Conservation (phyloP, 2,329 filamentous ascomycete species). For the Onygenales sp. region DNA sequence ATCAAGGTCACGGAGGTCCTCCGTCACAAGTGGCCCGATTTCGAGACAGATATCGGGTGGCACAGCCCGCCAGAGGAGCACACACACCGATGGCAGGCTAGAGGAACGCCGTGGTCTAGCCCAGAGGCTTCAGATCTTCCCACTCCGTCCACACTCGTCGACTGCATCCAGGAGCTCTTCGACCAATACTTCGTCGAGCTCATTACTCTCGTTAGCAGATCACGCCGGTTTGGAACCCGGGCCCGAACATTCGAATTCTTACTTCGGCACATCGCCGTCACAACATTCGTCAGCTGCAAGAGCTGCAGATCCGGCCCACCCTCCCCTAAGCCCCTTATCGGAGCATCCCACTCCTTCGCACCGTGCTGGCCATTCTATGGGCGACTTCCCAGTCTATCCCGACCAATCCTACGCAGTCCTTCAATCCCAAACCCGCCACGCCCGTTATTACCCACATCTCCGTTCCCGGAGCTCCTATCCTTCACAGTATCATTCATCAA, state of each 20-base stretch:
- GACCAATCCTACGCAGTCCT: constrained; percentile 40
- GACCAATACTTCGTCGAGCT: constrained; percentile 33
- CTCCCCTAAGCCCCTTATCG: constrained; percentile 11
- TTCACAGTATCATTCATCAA: constrained; percentile 22
- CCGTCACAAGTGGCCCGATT: constrained; percentile 4
- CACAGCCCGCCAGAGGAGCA: constrained; percentile 7
- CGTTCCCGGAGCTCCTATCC: constrained; percentile 37
- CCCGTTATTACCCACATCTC: constrained; percentile 27
- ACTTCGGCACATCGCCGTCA: constrained; percentile 5
- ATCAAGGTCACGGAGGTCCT: constrained; percentile 5
- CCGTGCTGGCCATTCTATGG: constrained; percentile 12
- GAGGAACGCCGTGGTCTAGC: constrained; percentile 11
- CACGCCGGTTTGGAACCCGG: constrained; percentile 11
- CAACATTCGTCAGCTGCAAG: constrained; percentile 3
- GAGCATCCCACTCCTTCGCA: constrained; percentile 9
- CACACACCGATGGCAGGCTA: constrained; percentile 8
- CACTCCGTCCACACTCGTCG: constrained; percentile 21
- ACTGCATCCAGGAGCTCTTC: constrained; percentile 26
- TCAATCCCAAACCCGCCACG: constrained; percentile 34
- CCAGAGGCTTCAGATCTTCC: constrained; percentile 11
- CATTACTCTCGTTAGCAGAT: constrained; percentile 20
- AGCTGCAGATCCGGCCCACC: constrained; percentile 7
- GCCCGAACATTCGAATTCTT: constrained; percentile 15
- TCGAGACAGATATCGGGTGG: constrained; percentile 10
- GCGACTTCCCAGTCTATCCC: constrained; percentile 37